phyloP scores from a whole-genome alignment of 2,329 filamentous ascomycete genomes.

The Tolypocladium inflatum region DNA sequence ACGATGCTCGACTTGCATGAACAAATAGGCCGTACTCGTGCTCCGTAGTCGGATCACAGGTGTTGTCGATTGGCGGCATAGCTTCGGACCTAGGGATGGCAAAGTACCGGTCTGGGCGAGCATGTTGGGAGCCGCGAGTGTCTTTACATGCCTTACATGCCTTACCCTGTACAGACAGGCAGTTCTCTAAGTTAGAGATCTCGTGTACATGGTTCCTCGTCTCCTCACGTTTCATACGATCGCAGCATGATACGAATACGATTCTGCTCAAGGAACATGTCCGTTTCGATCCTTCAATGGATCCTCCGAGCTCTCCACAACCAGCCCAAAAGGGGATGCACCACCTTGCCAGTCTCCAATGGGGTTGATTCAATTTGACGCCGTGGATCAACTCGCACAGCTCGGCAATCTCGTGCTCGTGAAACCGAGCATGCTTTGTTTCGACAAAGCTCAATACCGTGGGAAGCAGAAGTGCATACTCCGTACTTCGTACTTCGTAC shows the following conservation, averaged over 20 bases:
- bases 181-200: background rate
- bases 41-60: background rate
- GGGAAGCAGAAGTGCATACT: background rate
- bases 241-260: background rate
- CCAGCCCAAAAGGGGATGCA: background rate
- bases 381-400: background rate
- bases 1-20: background rate
- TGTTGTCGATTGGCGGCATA: background rate
- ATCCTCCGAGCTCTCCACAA: background rate
- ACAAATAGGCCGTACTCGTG: too few species aligned
- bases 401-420: background rate
- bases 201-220: background rate
- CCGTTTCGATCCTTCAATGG: background rate
- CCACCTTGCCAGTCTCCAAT: background rate
- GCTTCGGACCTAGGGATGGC: background rate
- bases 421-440: background rate
- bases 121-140: background rate
- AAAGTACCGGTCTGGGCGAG: background rate
- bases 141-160: too few species aligned
- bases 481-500: too few species aligned
- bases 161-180: too few species aligned
- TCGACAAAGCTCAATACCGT: background rate
- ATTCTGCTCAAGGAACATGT: background rate
- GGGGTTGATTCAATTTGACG: background rate
- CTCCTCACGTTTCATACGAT: background rate